A percentile compares a stretch with the other conserved stretches of the same genome.
Evolutionary conservation across 306 rosid species (phyloP).

Genomic region (Quercus variabilis): DNA sequence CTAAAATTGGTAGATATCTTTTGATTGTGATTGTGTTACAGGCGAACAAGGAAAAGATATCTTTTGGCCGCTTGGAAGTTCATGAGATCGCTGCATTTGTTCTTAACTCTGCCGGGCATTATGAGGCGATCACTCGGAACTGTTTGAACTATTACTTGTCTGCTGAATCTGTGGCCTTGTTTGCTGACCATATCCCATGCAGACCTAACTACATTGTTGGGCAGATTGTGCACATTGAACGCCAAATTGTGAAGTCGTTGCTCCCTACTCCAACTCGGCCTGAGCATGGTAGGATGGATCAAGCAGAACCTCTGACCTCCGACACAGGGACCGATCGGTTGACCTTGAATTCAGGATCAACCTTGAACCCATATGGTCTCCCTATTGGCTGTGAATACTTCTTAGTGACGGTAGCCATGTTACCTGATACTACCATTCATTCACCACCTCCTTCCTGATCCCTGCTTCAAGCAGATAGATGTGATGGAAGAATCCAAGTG

Average conservation of each 20-base stretch:
- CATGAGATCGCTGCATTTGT: conserved; percentile 95
- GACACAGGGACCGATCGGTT: conserved; percentile 63
- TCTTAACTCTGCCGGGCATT: conserved; percentile 66
- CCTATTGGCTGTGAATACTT: conserved; percentile 97
- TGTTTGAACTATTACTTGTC: conserved; percentile 80
- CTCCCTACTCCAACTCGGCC: conserved; percentile 22
- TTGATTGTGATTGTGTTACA: conserved; percentile 37
- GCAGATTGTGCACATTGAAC: conserved; percentile 96
- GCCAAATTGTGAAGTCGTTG: conserved; percentile 62
- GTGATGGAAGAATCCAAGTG: conserved; percentile 93
- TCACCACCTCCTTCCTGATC: conserved; percentile 96
- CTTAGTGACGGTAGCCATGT: conserved; percentile 94
- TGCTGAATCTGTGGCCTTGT: conserved; percentile 84
- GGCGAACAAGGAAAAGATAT: conserved; percentile 97
- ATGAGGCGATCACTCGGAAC: conserved; percentile 82
- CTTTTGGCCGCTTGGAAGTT: conserved; percentile 78
- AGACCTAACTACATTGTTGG: conserved; percentile 92
- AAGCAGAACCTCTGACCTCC: conserved; percentile 29
- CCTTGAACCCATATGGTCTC: conserved; percentile 78
- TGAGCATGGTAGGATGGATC: conserved; percentile 44
- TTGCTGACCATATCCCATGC: conserved; percentile 71
- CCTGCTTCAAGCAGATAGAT: conserved; percentile 69
- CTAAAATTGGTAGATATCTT: background rate
- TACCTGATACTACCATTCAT: conserved; percentile 90
- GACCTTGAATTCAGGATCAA: conserved; percentile 95